phyloP scores from a whole-genome alignment of 1,139 yeast species.

The Yamadazyma triangularis region DNA sequence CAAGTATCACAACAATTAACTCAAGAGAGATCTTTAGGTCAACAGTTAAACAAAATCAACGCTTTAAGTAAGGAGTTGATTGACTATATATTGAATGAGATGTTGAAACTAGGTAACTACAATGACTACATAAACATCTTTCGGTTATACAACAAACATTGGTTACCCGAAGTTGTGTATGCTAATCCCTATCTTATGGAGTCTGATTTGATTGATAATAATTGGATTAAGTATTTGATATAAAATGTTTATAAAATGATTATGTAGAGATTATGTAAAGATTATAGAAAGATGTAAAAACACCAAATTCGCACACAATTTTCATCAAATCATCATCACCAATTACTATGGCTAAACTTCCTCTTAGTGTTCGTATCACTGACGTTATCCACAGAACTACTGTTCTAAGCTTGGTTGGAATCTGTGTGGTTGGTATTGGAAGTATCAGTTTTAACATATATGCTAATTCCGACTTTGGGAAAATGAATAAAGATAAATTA shows the following conservation, averaged over 20 bases:
- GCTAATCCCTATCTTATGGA: slow-evolving; percentile 41
- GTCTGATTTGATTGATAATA: slow-evolving; percentile 27
- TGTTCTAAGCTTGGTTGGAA: slow-evolving; percentile 71
- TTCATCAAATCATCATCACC: slow-evolving; percentile 1
- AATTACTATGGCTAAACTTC: slow-evolving; percentile 30
- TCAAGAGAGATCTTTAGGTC: slow-evolving; percentile 1
- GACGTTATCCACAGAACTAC: slow-evolving; percentile 83
- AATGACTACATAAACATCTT: slow-evolving; percentile 27
- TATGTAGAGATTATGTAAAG: background rate
- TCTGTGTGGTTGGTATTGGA: slow-evolving; percentile 46
- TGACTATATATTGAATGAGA: slow-evolving; percentile 26
- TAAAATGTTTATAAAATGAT: slow-evolving; percentile 9
- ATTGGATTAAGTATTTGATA: slow-evolving; percentile 39
- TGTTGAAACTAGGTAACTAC: slow-evolving; percentile 19
- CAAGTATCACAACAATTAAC: slow-evolving; percentile 3
- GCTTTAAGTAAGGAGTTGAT: slow-evolving; percentile 16
- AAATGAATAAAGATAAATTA: slow-evolving; percentile 39
- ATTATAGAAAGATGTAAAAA: slow-evolving; percentile 1
- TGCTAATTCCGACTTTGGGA: slow-evolving; percentile 48
- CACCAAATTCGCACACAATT: slow-evolving; percentile 1
- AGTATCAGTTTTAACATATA: slow-evolving; percentile 61
- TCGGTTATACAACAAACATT: slow-evolving; percentile 33
- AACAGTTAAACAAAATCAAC: slow-evolving; percentile 18
- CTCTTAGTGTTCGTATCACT: slow-evolving; percentile 52
- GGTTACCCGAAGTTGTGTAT: slow-evolving; percentile 41